phyloP scores from a whole-genome alignment of 208 protist species.

The Trypanosoma cruzi region DNA sequence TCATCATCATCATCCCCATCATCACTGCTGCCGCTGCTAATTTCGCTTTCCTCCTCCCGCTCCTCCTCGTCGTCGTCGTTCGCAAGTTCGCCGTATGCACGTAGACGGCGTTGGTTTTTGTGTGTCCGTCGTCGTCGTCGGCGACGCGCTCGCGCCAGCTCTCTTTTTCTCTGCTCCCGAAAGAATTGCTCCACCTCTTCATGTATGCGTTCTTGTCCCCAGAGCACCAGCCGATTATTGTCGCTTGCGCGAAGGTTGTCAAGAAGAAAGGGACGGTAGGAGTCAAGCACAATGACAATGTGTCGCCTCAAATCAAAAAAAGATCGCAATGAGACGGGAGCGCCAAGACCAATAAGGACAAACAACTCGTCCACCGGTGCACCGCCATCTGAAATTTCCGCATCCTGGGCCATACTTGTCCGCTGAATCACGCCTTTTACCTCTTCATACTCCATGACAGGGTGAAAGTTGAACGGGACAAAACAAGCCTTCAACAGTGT shows the following conservation, averaged over 20 bases:
- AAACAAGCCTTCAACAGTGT: constrained; percentile 73
- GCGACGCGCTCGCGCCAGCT: constrained; percentile 22
- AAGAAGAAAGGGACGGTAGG: constrained; percentile 76
- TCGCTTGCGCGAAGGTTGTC: constrained; percentile 65
- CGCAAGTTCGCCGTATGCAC: constrained; percentile 8
- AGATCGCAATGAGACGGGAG: constrained; percentile 42
- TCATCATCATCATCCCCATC: constrained; percentile 36
- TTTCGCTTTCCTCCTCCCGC: constrained; percentile 24
- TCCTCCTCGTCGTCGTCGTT: constrained; percentile 26
- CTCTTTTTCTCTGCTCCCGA: constrained; percentile 32
- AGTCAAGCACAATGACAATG: constrained; percentile 80
- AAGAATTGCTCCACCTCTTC: constrained; percentile 82
- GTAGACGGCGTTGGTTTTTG: constrained; percentile 16
- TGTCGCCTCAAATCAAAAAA: constrained; percentile 76
- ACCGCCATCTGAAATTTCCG: constrained; percentile 30
- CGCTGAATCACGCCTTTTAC: constrained; percentile 46
- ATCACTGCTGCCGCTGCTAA: constrained; percentile 20
- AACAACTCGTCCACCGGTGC: constrained; percentile 65
- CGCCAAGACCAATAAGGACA: constrained; percentile 79
- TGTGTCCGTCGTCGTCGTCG: constrained; percentile 11
- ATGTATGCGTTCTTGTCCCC: constrained; percentile 59
- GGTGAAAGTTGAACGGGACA: constrained; percentile 78
- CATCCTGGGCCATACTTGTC: constrained; percentile 65
- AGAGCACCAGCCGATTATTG: constrained; percentile 54
- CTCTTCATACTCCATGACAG: constrained; percentile 67